Conservation (phyloP, 225 moss, liverwort and hornwort species). For the Polytrichum formosum region DNA sequence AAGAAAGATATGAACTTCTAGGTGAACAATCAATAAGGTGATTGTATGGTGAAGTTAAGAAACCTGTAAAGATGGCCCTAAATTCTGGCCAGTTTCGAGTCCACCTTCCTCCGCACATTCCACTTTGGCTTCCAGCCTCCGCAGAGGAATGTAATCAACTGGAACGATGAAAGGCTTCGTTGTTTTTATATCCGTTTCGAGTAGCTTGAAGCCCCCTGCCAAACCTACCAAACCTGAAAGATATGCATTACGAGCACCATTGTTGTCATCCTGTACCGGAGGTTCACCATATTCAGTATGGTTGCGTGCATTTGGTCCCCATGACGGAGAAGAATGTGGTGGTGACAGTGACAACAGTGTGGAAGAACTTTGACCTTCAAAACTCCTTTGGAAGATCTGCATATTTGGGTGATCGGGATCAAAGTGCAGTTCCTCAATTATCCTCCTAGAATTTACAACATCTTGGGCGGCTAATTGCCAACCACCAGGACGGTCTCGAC, state of each 20-base stretch:
- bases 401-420: constrained; percentile 13
- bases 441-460: constrained; percentile 10
- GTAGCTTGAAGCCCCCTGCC: constrained; percentile 24
- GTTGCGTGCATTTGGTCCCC: constrained; percentile 22
- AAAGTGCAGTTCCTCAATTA: constrained; percentile 7
- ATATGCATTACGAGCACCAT: constrained; percentile 19
- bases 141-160: constrained; percentile 41
- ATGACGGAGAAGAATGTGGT: constrained; percentile 39
- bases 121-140: constrained; percentile 33
- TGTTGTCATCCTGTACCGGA: constrained; percentile 11
- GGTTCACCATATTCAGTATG: constrained; percentile 14
- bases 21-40: not conserved
- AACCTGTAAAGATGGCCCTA: constrained; percentile 30
- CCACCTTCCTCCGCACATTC: constrained; percentile 25
- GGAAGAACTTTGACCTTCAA: constrained; percentile 40
- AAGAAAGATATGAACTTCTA: not conserved
- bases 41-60: not conserved
- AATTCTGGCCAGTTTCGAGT: constrained; percentile 8
- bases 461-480: constrained; percentile 14
- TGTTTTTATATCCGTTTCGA: constrained; percentile 25
- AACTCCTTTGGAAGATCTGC: constrained; percentile 27
- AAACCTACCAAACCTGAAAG: constrained; percentile 25
- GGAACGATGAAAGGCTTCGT: constrained; percentile 15
- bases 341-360: constrained; percentile 43
- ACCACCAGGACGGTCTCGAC: constrained; percentile 10